Evolutionary conservation across 208 protist species (phyloP), one percentile per base, ranked within the genome.

Genomic region (Trypanosoma brucei): DNA sequence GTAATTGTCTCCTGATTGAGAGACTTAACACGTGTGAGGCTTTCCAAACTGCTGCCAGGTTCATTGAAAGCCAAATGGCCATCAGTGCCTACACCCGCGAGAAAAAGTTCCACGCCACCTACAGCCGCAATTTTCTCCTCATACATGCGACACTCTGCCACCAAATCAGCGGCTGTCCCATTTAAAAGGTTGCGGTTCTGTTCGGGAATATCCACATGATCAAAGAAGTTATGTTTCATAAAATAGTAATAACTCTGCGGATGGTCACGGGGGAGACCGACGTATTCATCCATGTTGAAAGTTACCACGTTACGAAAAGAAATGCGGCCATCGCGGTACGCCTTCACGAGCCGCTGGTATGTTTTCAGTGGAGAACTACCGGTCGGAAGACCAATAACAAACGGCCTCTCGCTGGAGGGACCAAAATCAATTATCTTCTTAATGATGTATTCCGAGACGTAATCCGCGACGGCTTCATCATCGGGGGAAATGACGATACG

Each of bases 221-320:
- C 78, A 68, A 98, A 98, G 40, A 98, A 83, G 81, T 98, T 94
- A 36, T 88, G 72, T 75, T 90, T 88, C 96, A 98, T 98, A 66
- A 98, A 98, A 70, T 88, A 93, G 79, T 97, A 92, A 67, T 98
- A 98, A 57, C 79, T 91, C 81, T 98, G 88, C 22, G 91, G 82
- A 77, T 98, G 96, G 33, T 97, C 86, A 7, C 70, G 57, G 0
- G 91, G 82, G 6, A 96, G 73, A 35, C 86, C 92, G 2, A 95
- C 85, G 66, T 98, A 98, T 81, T 98, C 96, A 60, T 98, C 96
- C 96, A 98, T 98, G 77, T 98, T 98, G 75, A 98, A 98, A 3
- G 93, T 97, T 37, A 97, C 71, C 1, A 98, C 93, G 60, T 98
- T 54, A 65, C 93, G 83, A 70, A 98, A 98, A 33, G 79, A 91